Evolutionary conservation across 108 stramenopile species (phyloP).

Genomic region (Parietichytrium sp.): DNA sequence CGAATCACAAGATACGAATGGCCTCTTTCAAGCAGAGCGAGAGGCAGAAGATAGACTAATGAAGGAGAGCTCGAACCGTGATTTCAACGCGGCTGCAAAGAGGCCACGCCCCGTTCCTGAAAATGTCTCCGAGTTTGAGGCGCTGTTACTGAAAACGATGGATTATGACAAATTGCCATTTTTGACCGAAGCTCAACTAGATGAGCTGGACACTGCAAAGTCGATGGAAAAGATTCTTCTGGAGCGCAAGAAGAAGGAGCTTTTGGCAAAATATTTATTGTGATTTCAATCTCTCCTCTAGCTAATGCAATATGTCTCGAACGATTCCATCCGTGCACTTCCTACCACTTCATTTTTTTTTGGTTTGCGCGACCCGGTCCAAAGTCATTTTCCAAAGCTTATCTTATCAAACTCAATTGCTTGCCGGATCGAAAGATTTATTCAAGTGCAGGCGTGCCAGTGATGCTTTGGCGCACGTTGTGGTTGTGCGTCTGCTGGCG

Average conservation of each 20-base stretch:
- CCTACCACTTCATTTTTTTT: too few relatives aligned
- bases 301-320: too few relatives aligned
- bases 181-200: not conserved
- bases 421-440: too few relatives aligned
- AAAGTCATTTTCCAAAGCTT: too few relatives aligned
- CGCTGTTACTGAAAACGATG: not conserved
- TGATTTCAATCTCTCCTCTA: too few relatives aligned
- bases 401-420: too few relatives aligned
- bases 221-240: constrained; percentile 7
- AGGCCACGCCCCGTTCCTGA: not conserved
- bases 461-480: too few relatives aligned
- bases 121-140: not conserved
- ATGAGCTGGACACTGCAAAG: not conserved
- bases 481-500: too few relatives aligned
- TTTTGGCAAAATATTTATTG: constrained; percentile 4
- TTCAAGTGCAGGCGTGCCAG: too few relatives aligned
- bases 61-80: too few relatives aligned
- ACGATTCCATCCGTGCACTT: too few relatives aligned
- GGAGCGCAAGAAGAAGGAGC: constrained; percentile 5
- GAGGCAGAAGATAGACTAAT: not conserved
- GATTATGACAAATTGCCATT: not conserved
- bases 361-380: too few relatives aligned
- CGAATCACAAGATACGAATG: constrained; percentile 48
- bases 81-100: not conserved
- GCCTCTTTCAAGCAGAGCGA: constrained; percentile 3